Evolutionary conservation across 1,139 yeast species (phyloP), one percentile per base, ranked within the genome.

Genomic region (Suhomyces panamericanus): DNA sequence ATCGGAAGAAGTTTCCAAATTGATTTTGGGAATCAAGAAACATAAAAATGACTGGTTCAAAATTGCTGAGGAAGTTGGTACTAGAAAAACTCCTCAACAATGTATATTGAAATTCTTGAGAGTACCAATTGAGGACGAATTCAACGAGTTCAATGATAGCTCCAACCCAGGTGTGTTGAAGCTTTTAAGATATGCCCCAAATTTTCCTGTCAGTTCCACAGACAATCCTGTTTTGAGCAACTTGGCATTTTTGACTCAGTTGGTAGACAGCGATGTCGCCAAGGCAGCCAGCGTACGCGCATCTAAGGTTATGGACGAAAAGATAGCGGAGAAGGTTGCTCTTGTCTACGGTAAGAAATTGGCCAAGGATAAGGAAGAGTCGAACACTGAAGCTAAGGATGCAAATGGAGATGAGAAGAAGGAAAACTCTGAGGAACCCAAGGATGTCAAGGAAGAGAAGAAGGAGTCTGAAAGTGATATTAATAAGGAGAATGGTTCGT

Each of bases 221-320:
- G 98, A 93, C 56, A 93, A 93, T 62, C 99, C 99, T 1, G 91
- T 93, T 4, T 78, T 93, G 70, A 85, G 95, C 31, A 93, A 95
- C 31, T 78, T 93, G 51, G 84, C 96, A 5, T 93, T 91, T 64
- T 73, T 95, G 67, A 84, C 95, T 0, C 85, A 90, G 38, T 67
- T 91, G 46, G 96, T 91, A 16, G 96, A 91, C 59, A 85, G 93
- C n/a, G 85, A 83, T 37, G 83, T 84, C 32, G 96, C 93, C 1
- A 86, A 83, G 46, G 89, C 90, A 10, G 95, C 96, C 11, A 88
- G 95, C 15, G 69, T 62, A 39, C 69, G 83, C 41, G 89, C 93
- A 0, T 74, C 81, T 13, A 73, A 78, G 49, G 77, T 77, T 3
- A 72, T 85, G 56, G 84, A 81, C 53, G 80, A 75, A 45, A 66